Percentiles rank a stretch among this genome's conserved stretches.
phyloP scores from a whole-genome alignment of 495 filamentous ascomycete species.

The Penicillium steckii region DNA sequence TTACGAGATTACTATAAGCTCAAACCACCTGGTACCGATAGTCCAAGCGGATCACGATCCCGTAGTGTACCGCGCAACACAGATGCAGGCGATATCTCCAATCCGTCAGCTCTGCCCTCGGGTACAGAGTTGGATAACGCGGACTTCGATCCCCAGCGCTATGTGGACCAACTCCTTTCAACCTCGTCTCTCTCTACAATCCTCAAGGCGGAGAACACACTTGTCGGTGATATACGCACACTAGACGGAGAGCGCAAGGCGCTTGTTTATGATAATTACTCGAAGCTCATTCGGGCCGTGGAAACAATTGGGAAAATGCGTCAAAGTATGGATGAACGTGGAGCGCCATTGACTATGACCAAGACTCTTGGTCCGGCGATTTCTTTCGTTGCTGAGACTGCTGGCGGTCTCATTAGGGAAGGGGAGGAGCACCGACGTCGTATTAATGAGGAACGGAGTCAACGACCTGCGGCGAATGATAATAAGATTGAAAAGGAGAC shows the following conservation, averaged over 20 bases:
- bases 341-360: constrained; percentile 47
- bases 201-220: constrained; percentile 57
- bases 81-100: constrained; percentile 37
- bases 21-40: constrained; percentile 49
- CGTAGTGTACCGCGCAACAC: constrained; percentile 41
- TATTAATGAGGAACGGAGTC: constrained; percentile 35
- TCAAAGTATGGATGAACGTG: constrained; percentile 49
- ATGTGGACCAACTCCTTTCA: constrained; percentile 44
- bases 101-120: constrained; percentile 26
- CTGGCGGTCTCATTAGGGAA: constrained; percentile 62
- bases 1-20: constrained; percentile 94
- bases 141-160: constrained; percentile 46
- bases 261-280: constrained; percentile 97
- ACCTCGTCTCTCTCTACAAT: constrained; percentile 62
- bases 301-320: constrained; percentile 82
- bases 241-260: constrained; percentile 95
- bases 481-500: constrained; percentile 60
- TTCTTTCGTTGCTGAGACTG: constrained; percentile 76
- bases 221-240: constrained; percentile 72
- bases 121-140: constrained; percentile 49
- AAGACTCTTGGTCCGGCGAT: constrained; percentile 74
- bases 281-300: constrained; percentile 89
- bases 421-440: constrained; percentile 36
- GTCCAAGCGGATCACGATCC: constrained; percentile 23
- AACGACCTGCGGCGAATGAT: constrained; percentile 25